Evolutionary conservation across 1,139 yeast species (phyloP), one percentile per base, ranked within the genome.

Genomic region (Candida dubliniensis): DNA sequence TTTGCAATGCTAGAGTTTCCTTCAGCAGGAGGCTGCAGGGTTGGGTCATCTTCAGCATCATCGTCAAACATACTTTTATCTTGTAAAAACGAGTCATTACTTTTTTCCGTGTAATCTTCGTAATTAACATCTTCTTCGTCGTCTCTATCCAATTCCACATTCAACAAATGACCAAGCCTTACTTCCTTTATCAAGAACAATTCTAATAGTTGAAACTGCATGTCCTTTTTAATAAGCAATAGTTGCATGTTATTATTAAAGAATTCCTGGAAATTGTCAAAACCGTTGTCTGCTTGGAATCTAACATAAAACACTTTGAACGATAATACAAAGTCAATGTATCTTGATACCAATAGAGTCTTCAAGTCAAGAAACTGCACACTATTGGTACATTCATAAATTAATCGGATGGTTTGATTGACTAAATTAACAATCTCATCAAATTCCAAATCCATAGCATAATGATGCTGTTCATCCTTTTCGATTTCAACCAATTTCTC

Each of bases 51-150:
- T n/a, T 51, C 53, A 13, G 52, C 64, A 45, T 57, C 59, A 12
- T 51, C 53, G 14, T 53, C 64, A 45, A 57, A 57, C 36, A 41
- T 47, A 13, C 23, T 30, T 10, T 48, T 48, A 3, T 49, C 55
- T 5, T 39, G 52, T 8, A 45, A 55, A 11, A 6, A n/a, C 10
- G 48, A 50, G 3, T 46, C 55, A 7, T 38, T 51, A 6, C 46
- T 57, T 30, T 47, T 53, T 9, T 51, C 57, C 31, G 56, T 52
- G 46, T 60, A 52, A 18, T 72, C 74, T 43, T 69, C 77, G 45
- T 74, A 74, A 49, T 76, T 75, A 2, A 82, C 86, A 53, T 75
- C 84, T 59, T 84, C 90, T 32, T 74, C 72, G 33, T 73, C 81
- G 23, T 64, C 67, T 54, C 87, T 71, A 31, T 80, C 85, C 44